These are phyloP conservation scores for Apiospora phragmitis DNA, from an alignment of 2,329 filamentous ascomycete genomes.

Conservation along the genomic window DNA sequence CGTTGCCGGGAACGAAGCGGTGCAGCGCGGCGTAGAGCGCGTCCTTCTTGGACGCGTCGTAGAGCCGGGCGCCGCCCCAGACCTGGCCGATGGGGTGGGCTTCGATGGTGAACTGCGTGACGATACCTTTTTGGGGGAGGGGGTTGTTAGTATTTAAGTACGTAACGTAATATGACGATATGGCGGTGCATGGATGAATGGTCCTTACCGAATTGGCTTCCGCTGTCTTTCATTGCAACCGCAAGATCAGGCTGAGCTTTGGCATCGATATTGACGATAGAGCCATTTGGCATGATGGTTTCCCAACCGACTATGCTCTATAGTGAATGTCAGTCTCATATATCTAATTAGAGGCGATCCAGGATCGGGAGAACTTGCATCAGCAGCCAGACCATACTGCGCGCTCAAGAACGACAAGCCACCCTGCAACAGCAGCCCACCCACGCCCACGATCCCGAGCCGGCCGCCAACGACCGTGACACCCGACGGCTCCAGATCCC, in stretches of 20 bases:
- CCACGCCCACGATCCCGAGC: constrained; percentile 29
- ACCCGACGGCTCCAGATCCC: constrained; percentile 32
- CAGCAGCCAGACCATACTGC: constrained; percentile 29
- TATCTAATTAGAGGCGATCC: background rate
- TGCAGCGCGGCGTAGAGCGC: constrained; percentile 35
- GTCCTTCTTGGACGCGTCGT: constrained; percentile 26
- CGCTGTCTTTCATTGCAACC: constrained; percentile 29
- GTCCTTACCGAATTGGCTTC: constrained; percentile 29
- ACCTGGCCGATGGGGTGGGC: constrained; percentile 34
- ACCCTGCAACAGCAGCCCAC: constrained; percentile 29
- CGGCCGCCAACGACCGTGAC: constrained; percentile 35
- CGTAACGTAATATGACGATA: background rate
- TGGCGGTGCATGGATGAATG: background rate
- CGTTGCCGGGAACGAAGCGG: constrained; percentile 28
- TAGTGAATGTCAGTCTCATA: background rate
- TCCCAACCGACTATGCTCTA: constrained; percentile 28
- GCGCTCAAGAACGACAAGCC: constrained; percentile 31
- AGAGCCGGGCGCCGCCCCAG: constrained; percentile 39
- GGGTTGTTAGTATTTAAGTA: background rate
- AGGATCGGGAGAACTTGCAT: constrained; percentile 20
- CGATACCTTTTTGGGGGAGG: constrained; percentile 27
- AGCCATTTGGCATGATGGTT: constrained; percentile 26
- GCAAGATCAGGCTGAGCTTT: constrained; percentile 24
- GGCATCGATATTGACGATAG: constrained; percentile 28
- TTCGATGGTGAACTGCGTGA: constrained; percentile 34